Conservation (phyloP, 2,329 filamentous ascomycete genomes). For the Setomelanomma holmii region DNA sequence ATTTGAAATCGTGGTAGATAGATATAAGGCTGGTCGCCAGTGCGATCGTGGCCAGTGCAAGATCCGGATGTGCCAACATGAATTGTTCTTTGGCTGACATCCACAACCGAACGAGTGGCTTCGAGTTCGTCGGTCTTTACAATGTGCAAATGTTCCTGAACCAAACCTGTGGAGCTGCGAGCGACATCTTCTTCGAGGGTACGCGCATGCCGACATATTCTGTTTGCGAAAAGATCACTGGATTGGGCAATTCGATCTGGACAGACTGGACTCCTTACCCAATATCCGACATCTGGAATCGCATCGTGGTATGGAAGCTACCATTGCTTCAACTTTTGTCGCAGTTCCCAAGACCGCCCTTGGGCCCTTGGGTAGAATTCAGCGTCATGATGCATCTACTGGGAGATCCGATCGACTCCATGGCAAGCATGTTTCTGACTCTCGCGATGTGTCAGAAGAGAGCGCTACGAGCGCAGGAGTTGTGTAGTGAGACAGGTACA, state of each 20-base stretch:
- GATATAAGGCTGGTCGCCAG: background rate
- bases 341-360: slow-evolving; percentile 23
- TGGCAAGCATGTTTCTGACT: slow-evolving; percentile 21
- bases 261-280: slow-evolving; percentile 22
- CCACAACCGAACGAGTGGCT: slow-evolving; percentile 20
- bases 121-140: slow-evolving; percentile 19
- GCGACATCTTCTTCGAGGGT: slow-evolving; percentile 22
- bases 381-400: slow-evolving; percentile 21
- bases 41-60: background rate
- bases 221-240: slow-evolving; percentile 18
- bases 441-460: slow-evolving; percentile 16
- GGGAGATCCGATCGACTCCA: slow-evolving; percentile 27
- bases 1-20: background rate
- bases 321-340: slow-evolving; percentile 22
- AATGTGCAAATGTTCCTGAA: slow-evolving; percentile 14
- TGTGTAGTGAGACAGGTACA: slow-evolving; percentile 9
- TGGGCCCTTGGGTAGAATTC: slow-evolving; percentile 21
- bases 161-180: slow-evolving; percentile 15
- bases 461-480: slow-evolving; percentile 14
- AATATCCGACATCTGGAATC: slow-evolving; percentile 22
- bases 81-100: slow-evolving; percentile 17
- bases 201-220: slow-evolving; percentile 19
- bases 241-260: slow-evolving; percentile 16
- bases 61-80: slow-evolving; percentile 4
- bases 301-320: slow-evolving; percentile 28